A percentile compares a stretch with the other conserved stretches of the same genome.
Conservation (phyloP, 352 stramenopile genomes). For the Pythium coloratum region DNA sequence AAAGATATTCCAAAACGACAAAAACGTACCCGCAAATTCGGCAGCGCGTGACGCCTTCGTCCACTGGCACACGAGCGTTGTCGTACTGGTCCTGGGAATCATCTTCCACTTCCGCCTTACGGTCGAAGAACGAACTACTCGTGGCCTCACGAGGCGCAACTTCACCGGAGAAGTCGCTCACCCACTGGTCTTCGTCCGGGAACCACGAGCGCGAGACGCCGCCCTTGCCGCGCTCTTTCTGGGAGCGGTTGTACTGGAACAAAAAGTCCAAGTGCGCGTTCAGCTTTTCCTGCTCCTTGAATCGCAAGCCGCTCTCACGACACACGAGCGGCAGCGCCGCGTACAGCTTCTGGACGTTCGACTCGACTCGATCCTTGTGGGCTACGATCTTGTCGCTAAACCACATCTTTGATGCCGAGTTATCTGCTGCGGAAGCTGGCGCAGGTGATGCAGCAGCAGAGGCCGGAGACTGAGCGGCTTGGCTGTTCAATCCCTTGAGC, state of each 20-base stretch:
- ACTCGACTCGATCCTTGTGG: conserved; percentile 85
- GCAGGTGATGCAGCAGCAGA: conserved; percentile 10
- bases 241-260: conserved; percentile 83
- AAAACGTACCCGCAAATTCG: conserved; percentile 72
- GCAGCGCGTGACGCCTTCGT: conserved; percentile 78
- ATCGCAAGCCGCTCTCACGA: conserved; percentile 76
- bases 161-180: conserved; percentile 66
- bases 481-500: conserved; percentile 59
- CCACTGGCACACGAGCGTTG: conserved; percentile 69
- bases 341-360: conserved; percentile 86
- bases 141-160: conserved; percentile 64
- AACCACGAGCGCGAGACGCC: conserved; percentile 85
- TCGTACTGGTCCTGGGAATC: conserved; percentile 60
- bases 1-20: not conserved
- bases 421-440: conserved; percentile 20
- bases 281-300: conserved; percentile 74
- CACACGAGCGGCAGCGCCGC: conserved; percentile 78
- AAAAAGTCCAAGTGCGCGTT: conserved; percentile 85
- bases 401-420: conserved; percentile 69
- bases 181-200: conserved; percentile 79
- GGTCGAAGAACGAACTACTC: conserved; percentile 78
- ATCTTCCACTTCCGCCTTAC: conserved; percentile 54
- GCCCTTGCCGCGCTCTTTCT: conserved; percentile 81
- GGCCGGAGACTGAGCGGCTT: not conserved
- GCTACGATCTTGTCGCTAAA: conserved; percentile 82